Evolutionary conservation across 2,329 filamentous ascomycete genomes (phyloP).

Genomic region (Arthrobotrys entomopaga): DNA sequence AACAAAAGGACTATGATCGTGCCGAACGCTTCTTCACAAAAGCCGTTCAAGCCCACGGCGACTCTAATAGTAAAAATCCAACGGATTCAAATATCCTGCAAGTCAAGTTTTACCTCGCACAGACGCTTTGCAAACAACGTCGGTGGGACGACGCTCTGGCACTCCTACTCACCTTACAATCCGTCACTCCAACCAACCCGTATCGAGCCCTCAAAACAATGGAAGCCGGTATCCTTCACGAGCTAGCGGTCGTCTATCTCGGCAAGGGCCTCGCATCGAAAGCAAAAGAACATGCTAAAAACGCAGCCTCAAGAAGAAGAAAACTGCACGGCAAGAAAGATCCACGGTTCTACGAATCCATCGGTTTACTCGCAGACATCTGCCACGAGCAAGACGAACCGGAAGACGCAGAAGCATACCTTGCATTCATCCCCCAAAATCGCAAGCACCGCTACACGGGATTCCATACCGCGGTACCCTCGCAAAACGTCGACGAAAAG

Average conservation of each 20-base stretch:
- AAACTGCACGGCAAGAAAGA: slow-evolving; percentile 48
- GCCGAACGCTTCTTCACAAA: slow-evolving; percentile 53
- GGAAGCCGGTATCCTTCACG: slow-evolving; percentile 43
- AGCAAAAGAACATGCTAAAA: slow-evolving; percentile 31
- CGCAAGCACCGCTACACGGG: slow-evolving; percentile 20
- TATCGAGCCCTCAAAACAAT: slow-evolving; percentile 36
- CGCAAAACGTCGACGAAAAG: slow-evolving; percentile 34
- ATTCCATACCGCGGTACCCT: slow-evolving; percentile 17
- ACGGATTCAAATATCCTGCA: slow-evolving; percentile 8
- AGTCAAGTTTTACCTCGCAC: slow-evolving; percentile 45
- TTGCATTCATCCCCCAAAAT: slow-evolving; percentile 32
- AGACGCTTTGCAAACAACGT: slow-evolving; percentile 39
- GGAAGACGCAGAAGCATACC: slow-evolving; percentile 39
- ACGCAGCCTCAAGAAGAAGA: slow-evolving; percentile 27
- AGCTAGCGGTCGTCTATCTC: slow-evolving; percentile 42
- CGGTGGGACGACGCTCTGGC: slow-evolving; percentile 40
- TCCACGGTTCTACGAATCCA: slow-evolving; percentile 28
- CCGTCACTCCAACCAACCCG: slow-evolving; percentile 10
- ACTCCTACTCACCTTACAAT: slow-evolving; percentile 16
- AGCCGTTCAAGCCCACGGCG: slow-evolving; percentile 25
- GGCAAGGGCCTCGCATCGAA: slow-evolving; percentile 27
- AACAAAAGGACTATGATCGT: slow-evolving; percentile 30
- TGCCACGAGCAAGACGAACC: slow-evolving; percentile 41
- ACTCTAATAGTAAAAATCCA: slow-evolving; percentile 5
- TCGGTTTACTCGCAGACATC: slow-evolving; percentile 44